phyloP scores from a whole-genome alignment of 306 rosid species.

The Fragaria iinumae region DNA sequence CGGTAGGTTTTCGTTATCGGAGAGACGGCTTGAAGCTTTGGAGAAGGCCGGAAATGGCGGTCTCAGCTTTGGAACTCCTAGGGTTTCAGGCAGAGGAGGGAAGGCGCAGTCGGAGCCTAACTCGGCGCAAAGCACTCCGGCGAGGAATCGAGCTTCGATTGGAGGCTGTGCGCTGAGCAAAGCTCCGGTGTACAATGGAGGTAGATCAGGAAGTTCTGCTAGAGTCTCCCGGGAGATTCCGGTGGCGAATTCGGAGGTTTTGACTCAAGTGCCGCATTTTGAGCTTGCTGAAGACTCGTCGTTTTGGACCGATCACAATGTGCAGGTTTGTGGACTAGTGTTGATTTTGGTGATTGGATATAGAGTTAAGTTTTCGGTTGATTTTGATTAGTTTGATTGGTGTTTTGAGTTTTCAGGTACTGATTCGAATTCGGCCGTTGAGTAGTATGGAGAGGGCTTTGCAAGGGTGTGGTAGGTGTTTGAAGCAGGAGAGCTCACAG shows the following conservation, averaged over 20 bases:
- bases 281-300: slow-evolving; percentile 69
- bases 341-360: neutral
- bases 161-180: slow-evolving; percentile 50
- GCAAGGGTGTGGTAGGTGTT: slow-evolving; percentile 71
- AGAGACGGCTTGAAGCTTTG: slow-evolving; percentile 32
- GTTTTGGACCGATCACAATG: slow-evolving; percentile 92
- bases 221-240: slow-evolving; percentile 35
- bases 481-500: slow-evolving; percentile 79
- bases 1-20: slow-evolving; percentile 27
- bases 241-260: slow-evolving; percentile 27
- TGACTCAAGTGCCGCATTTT: slow-evolving; percentile 48
- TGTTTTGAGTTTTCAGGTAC: slow-evolving; percentile 52
- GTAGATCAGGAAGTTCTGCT: slow-evolving; percentile 39
- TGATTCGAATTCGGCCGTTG: slow-evolving; percentile 84
- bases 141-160: slow-evolving; percentile 49
- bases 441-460: slow-evolving; percentile 62
- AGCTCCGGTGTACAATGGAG: slow-evolving; percentile 33
- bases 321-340: slow-evolving; percentile 52
- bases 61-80: slow-evolving; percentile 34
- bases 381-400: slow-evolving; percentile 24
- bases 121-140: slow-evolving; percentile 71
- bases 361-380: slow-evolving; percentile 2
- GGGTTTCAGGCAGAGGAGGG: slow-evolving; percentile 38
- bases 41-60: slow-evolving; percentile 32
- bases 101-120: slow-evolving; percentile 65